A percentile compares a stretch with the other conserved stretches of the same genome.
phyloP scores from a whole-genome alignment of 257 asterid genomes.

The Fraxinus americana region DNA sequence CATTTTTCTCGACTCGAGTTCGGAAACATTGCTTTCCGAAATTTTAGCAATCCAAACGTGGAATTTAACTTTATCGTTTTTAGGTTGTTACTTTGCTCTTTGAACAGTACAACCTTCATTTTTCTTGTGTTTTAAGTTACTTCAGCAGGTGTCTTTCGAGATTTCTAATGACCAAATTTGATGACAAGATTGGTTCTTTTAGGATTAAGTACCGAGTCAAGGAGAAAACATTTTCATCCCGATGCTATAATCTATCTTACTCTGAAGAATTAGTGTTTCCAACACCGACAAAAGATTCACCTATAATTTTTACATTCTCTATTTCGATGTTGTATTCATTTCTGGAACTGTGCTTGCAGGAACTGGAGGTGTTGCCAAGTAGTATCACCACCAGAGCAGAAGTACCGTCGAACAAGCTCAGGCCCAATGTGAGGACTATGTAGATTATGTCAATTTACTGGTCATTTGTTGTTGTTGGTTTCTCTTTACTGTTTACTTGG shows the following conservation, averaged over 20 bases:
- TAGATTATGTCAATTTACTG: slow-evolving; percentile 11
- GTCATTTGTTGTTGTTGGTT: slow-evolving; percentile 25
- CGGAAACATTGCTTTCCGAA: not conserved
- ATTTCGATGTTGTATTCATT: not conserved
- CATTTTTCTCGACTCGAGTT: not conserved
- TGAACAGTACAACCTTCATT: too few species aligned
- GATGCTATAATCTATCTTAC: too few species aligned
- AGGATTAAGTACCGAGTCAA: too few species aligned
- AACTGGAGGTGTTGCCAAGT: slow-evolving; percentile 41
- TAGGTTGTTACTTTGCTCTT: not conserved
- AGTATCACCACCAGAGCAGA: slow-evolving; percentile 47
- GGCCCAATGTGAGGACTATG: slow-evolving; percentile 41
- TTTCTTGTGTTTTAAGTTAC: too few species aligned
- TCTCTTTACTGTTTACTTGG: slow-evolving; percentile 2
- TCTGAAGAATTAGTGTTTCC: not conserved
- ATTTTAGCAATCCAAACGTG: not conserved
- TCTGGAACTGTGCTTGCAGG: slow-evolving; percentile 31
- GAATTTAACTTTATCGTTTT: too few species aligned
- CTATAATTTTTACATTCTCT: not conserved
- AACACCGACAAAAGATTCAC: not conserved
- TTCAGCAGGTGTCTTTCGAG: not conserved
- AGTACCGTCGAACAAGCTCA: slow-evolving; percentile 54
- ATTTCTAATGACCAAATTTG: too few species aligned
- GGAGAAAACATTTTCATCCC: too few species aligned
- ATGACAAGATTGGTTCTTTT: too few species aligned